Conservation (phyloP, 2,329 filamentous ascomycete species). For the Rugonectria rugulosa region DNA sequence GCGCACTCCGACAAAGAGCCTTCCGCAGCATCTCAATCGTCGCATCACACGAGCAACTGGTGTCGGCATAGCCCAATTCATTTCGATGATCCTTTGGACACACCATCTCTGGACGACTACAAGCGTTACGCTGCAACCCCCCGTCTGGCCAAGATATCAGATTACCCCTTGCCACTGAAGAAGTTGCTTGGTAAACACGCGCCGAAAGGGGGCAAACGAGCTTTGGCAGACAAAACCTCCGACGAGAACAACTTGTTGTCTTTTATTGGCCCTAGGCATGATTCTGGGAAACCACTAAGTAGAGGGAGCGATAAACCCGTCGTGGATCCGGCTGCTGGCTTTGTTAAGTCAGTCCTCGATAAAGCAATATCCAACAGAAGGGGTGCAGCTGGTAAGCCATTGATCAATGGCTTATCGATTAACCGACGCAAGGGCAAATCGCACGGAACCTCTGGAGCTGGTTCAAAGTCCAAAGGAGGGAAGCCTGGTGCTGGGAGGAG, state of each 20-base stretch:
- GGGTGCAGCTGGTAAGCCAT: neutral
- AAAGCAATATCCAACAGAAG: neutral
- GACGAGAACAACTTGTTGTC: neutral
- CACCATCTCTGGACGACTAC: slow-evolving; percentile 4
- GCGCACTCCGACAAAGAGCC: neutral
- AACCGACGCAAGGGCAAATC: neutral
- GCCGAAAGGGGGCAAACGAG: neutral
- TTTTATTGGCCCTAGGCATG: neutral
- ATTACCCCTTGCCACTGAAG: neutral
- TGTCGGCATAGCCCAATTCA: slow-evolving; percentile 6
- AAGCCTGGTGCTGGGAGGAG: neutral
- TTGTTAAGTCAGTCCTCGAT: neutral
- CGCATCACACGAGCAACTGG: slow-evolving; percentile 3
- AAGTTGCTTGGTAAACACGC: neutral
- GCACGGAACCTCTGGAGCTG: neutral
- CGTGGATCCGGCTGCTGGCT: neutral
- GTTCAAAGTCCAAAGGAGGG: neutral
- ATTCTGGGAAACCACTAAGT: neutral
- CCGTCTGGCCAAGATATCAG: neutral
- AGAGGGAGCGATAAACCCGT: neutral
- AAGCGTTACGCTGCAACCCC: neutral
- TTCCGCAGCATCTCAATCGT: neutral
- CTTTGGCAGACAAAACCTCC: neutral
- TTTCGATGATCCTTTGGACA: neutral
- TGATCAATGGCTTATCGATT: slow-evolving; percentile 1